Base-by-base conservation (phyloP, 2,329 filamentous ascomycete genomes). In the Sarocladium brachiariae region DNA sequence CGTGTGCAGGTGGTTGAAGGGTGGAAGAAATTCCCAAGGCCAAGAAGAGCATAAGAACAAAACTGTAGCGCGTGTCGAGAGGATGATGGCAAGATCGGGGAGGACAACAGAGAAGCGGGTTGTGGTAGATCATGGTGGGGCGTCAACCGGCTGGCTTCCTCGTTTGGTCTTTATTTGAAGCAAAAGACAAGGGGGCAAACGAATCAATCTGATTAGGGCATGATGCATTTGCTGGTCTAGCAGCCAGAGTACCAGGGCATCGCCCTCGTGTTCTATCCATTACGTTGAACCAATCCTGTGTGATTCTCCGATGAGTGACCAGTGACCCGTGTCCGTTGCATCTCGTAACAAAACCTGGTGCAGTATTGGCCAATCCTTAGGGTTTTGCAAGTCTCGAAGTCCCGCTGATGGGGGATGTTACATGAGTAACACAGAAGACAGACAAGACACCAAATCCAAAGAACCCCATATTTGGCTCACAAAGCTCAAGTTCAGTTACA, bases 121-220 rank as follows among this genome's bases (percentile, higher is more conserved):
- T 18, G 52, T 61, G 63, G 68, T 69, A 69, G 67, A 71, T 70
- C 66, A 70, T 67, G 65, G 67, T 68, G 68, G 63, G 69, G 69
- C 69, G 69, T 71, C 69, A 68, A 67, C 65, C 60, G 69, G 69
- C 62, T 70, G 67, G 67, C 66, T 70, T 70, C 67, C 67, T 70
- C 67, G 63, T 70, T 70, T 69, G 66, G 61, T 70, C 66, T 68
- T 66, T 66, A 65, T 66, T 49, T 63, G 63, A 68, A 67, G 61
- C 62, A 62, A 65, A 63, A 65, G 63, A 63, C 65, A 59, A 57
- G 59, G 58, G 60, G 61, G 61, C 43, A 56, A 56, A 63, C 55
- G 62, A 57, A 63, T 59, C 60, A 43, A 52, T 60, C 60, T 63
- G 60, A 65, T 60, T 63, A 67, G 61, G 57, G 61, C 62, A 65